phyloP scores from a whole-genome alignment of 306 rosid species.

The Lupinus albus region DNA sequence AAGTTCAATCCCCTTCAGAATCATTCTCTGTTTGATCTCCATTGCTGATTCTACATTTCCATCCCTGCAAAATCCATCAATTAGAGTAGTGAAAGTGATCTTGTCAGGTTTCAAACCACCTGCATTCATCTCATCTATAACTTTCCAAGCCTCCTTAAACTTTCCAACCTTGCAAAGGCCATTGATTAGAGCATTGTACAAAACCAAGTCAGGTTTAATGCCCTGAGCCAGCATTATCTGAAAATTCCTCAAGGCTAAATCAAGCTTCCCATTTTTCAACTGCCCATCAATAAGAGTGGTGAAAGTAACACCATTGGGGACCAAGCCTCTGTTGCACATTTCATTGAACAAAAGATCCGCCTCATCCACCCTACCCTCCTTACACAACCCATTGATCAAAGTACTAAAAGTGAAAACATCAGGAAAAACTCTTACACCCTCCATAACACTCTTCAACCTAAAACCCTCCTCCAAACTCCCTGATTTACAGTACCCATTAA shows the following conservation, averaged over 20 bases:
- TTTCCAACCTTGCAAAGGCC: slow-evolving; percentile 86
- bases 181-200: slow-evolving; percentile 69
- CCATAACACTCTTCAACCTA: slow-evolving; percentile 72
- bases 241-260: slow-evolving; percentile 63
- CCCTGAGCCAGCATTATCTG: slow-evolving; percentile 62
- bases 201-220: slow-evolving; percentile 71
- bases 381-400: slow-evolving; percentile 76
- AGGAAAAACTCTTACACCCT: slow-evolving; percentile 53
- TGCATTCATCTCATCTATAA: slow-evolving; percentile 60
- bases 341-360: slow-evolving; percentile 70
- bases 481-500: slow-evolving; percentile 64
- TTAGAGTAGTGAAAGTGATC: slow-evolving; percentile 76
- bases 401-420: slow-evolving; percentile 79
- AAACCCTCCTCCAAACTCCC: slow-evolving; percentile 62
- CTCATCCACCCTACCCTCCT: slow-evolving; percentile 60
- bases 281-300: slow-evolving; percentile 80
- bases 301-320: slow-evolving; percentile 67
- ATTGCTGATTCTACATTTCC: slow-evolving; percentile 73
- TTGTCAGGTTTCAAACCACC: slow-evolving; percentile 69
- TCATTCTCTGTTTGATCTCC: slow-evolving; percentile 61
- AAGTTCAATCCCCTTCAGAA: slow-evolving; percentile 57
- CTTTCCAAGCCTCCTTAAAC: slow-evolving; percentile 61
- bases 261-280: slow-evolving; percentile 62
- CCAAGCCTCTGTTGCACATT: slow-evolving; percentile 66
- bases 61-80: slow-evolving; percentile 85